Evolutionary conservation across 2,329 filamentous ascomycete genomes (phyloP).

Genomic region (Pseudogymnoascus sp.): DNA sequence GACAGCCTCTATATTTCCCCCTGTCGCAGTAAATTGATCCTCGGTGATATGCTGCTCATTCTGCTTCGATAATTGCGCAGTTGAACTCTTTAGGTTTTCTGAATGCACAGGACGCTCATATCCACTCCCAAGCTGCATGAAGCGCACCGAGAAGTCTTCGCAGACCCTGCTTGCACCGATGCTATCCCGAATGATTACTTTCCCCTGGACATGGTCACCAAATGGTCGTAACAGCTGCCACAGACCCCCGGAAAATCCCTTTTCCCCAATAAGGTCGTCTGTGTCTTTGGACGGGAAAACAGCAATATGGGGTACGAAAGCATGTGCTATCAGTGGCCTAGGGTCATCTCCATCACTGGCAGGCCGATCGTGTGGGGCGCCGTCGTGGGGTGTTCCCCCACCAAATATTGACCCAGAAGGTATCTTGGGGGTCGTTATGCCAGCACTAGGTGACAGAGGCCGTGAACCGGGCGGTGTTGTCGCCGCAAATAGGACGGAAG

Average conservation of each 20-base stretch:
- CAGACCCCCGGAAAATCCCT: conserved; percentile 76
- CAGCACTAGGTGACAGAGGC: conserved; percentile 58
- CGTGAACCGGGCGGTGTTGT: conserved; percentile 63
- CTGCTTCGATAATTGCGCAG: neutral
- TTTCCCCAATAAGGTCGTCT: conserved; percentile 69
- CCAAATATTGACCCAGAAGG: conserved; percentile 54
- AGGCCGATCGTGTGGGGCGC: conserved; percentile 17
- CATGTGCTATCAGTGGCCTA: conserved; percentile 64
- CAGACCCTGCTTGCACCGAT: conserved; percentile 73
- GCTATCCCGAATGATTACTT: conserved; percentile 85
- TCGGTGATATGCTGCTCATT: conserved; percentile 15
- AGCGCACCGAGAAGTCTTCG: conserved; percentile 86
- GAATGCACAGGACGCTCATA: conserved; percentile 39
- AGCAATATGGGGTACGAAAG: conserved; percentile 83
- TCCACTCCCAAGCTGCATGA: conserved; percentile 62
- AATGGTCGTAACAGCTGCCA: conserved; percentile 84
- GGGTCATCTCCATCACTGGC: conserved; percentile 37
- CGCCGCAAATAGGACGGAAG: conserved; percentile 57
- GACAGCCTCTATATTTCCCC: conserved; percentile 57
- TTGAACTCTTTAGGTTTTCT: neutral
- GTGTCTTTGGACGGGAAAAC: conserved; percentile 84
- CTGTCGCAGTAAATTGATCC: conserved; percentile 21
- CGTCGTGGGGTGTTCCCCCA: conserved; percentile 29
- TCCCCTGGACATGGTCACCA: conserved; percentile 79
- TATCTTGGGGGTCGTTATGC: conserved; percentile 49